Conservation (phyloP, 495 filamentous ascomycete genomes). For the Cercophora samala region DNA sequence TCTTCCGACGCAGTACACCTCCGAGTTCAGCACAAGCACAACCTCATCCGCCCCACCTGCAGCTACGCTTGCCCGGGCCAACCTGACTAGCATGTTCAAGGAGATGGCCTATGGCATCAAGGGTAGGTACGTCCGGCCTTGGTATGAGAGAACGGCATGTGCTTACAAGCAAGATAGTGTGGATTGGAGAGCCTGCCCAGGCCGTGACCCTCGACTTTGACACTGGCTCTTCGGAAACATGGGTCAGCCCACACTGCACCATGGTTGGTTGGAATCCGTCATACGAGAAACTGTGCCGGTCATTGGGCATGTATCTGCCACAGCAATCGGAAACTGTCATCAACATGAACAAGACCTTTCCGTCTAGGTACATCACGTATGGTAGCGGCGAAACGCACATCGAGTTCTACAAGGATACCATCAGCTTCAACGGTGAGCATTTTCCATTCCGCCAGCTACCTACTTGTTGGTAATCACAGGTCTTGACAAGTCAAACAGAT, state of each 20-base stretch:
- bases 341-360: conserved; percentile 64
- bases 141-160: not conserved
- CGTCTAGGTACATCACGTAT: conserved; percentile 47
- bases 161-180: conserved; percentile 36
- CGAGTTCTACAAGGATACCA: conserved; percentile 20
- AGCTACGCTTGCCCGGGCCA: conserved; percentile 6
- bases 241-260: conserved; percentile 50
- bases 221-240: conserved; percentile 81
- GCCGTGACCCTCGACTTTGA: conserved; percentile 53
- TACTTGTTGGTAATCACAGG: not conserved
- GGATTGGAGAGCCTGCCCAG: conserved; percentile 65
- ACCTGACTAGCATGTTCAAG: conserved; percentile 17
- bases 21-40: not conserved
- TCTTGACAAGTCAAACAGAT: not conserved
- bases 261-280: conserved; percentile 15
- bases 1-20: not conserved
- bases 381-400: conserved; percentile 21
- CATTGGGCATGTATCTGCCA: conserved; percentile 27
- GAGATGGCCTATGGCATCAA: conserved; percentile 25
- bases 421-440: conserved; percentile 20
- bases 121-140: conserved; percentile 7
- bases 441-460: not conserved
- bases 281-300: conserved; percentile 20
- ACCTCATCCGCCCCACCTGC: conserved; percentile 1
- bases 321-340: conserved; percentile 47